A percentile compares a stretch with the other conserved stretches of the same genome.
Evolutionary conservation across 1,284 basidiomycete species (phyloP).

Genomic region (Ceratorhiza oryzae-sativae): DNA sequence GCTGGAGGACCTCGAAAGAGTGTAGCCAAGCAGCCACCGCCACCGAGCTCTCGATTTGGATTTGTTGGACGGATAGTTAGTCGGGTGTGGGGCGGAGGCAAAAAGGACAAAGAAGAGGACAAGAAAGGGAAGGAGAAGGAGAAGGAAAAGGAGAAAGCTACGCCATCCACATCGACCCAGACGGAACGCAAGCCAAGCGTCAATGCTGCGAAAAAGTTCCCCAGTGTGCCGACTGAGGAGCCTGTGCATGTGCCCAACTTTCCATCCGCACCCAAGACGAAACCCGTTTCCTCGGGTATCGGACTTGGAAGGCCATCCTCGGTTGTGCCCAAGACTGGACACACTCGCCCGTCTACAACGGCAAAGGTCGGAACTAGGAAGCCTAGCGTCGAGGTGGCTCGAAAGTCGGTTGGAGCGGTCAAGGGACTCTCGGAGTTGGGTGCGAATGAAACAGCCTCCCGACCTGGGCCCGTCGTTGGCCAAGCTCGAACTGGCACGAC

Average conservation of each 20-base stretch:
- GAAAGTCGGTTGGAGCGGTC: not conserved
- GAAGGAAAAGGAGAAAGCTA: constrained; percentile 15
- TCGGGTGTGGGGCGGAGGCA: constrained; percentile 27
- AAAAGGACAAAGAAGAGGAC: constrained; percentile 23
- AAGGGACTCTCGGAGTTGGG: not conserved
- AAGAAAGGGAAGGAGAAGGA: constrained; percentile 8
- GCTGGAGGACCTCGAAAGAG: not conserved
- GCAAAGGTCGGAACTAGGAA: not conserved
- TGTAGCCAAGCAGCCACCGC: not conserved
- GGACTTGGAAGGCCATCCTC: constrained; percentile 21
- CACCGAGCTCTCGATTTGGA: constrained; percentile 10
- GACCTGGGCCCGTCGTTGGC: not conserved
- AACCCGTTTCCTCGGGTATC: not conserved
- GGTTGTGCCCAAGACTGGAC: constrained; percentile 8
- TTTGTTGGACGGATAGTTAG: constrained; percentile 31
- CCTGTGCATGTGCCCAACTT: constrained; percentile 26
- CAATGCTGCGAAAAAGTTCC: constrained; percentile 29
- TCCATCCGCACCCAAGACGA: constrained; percentile 23
- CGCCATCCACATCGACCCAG: constrained; percentile 11
- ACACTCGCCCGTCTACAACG: not conserved
- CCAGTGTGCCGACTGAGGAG: constrained; percentile 26
- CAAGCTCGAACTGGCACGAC: not conserved
- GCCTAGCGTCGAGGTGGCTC: not conserved
- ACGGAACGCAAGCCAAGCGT: constrained; percentile 36
- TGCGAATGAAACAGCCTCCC: not conserved